Evolutionary conservation across 2,329 filamentous ascomycete genomes (phyloP).

Genomic region (Ophiostoma australiae): DNA sequence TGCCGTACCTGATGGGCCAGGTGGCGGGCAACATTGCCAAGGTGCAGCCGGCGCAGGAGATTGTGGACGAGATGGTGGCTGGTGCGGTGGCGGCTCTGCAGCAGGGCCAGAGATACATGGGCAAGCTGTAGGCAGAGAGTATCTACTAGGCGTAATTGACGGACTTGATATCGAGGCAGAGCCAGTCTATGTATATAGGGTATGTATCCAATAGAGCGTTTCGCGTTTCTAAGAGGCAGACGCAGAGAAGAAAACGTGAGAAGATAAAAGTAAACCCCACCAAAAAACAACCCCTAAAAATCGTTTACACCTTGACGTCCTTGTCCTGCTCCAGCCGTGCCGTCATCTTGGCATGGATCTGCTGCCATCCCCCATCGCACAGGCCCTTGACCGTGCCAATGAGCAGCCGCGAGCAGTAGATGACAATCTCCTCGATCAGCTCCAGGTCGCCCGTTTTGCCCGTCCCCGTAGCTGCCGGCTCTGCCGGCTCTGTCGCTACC

Average conservation of each 20-base stretch:
- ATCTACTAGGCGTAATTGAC: too few relatives aligned
- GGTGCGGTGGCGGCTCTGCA: slow-evolving; percentile 67
- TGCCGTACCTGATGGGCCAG: slow-evolving; percentile 90
- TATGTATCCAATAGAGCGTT: background rate
- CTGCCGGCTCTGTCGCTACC: slow-evolving; percentile 22
- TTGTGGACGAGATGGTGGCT: slow-evolving; percentile 85
- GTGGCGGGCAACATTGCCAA: slow-evolving; percentile 73
- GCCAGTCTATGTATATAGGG: slow-evolving; percentile 5
- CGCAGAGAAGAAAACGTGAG: background rate
- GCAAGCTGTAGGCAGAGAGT: slow-evolving; percentile 13
- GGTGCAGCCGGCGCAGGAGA: slow-evolving; percentile 74
- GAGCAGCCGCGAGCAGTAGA: slow-evolving; percentile 48
- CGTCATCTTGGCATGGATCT: slow-evolving; percentile 48
- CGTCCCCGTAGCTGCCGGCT: slow-evolving; percentile 18
- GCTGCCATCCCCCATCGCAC: slow-evolving; percentile 48
- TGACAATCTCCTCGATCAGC: slow-evolving; percentile 47
- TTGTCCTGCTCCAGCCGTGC: slow-evolving; percentile 35
- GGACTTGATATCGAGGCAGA: background rate
- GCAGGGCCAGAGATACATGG: slow-evolving; percentile 56
- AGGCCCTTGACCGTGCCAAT: slow-evolving; percentile 46
- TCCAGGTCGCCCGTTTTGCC: slow-evolving; percentile 31
- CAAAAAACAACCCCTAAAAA: too few relatives aligned
- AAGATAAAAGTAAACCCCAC: background rate
- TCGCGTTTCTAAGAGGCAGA: background rate
- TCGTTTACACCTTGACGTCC: background rate